phyloP scores from a whole-genome alignment of 805 yeast genomes.

The Candida sakaeoensis region DNA sequence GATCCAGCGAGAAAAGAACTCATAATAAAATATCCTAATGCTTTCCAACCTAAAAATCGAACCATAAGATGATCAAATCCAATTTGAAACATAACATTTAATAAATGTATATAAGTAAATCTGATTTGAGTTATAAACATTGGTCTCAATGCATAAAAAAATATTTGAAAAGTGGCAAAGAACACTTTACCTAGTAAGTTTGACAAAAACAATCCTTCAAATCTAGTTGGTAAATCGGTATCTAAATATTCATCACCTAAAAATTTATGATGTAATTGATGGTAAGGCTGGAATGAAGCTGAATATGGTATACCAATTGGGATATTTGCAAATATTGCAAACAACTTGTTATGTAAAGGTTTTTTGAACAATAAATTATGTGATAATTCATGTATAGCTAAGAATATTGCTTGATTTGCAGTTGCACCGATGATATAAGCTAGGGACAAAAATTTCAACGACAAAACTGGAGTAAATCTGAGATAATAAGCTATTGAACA shows the following conservation, averaged over 20 bases:
- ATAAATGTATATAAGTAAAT: slow-evolving; percentile 69
- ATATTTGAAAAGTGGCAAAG: slow-evolving; percentile 84
- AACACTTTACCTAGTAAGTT: slow-evolving; percentile 83
- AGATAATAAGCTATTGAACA: slow-evolving; percentile 59
- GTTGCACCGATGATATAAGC: slow-evolving; percentile 87
- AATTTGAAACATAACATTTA: slow-evolving; percentile 63
- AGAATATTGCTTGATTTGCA: slow-evolving; percentile 74
- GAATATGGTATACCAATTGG: slow-evolving; percentile 91
- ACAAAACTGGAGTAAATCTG: slow-evolving; percentile 49
- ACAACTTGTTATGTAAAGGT: slow-evolving; percentile 73
- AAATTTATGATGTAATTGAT: slow-evolving; percentile 86
- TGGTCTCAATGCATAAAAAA: slow-evolving; percentile 88
- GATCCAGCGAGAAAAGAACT: slow-evolving; percentile 88
- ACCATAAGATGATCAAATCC: slow-evolving; percentile 57
- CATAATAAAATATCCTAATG: slow-evolving; percentile 63
- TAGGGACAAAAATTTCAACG: slow-evolving; percentile 51
- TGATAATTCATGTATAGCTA: slow-evolving; percentile 84
- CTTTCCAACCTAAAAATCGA: slow-evolving; percentile 56
- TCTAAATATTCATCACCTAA: slow-evolving; percentile 80
- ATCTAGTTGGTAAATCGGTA: slow-evolving; percentile 80
- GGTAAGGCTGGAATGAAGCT: slow-evolving; percentile 87
- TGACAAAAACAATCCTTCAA: slow-evolving; percentile 72
- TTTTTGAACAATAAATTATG: slow-evolving; percentile 82
- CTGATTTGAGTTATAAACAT: slow-evolving; percentile 76
- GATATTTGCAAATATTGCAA: slow-evolving; percentile 70